Base-by-base conservation (phyloP, 2,329 filamentous ascomycete species). In the Penicillium digitatum region DNA sequence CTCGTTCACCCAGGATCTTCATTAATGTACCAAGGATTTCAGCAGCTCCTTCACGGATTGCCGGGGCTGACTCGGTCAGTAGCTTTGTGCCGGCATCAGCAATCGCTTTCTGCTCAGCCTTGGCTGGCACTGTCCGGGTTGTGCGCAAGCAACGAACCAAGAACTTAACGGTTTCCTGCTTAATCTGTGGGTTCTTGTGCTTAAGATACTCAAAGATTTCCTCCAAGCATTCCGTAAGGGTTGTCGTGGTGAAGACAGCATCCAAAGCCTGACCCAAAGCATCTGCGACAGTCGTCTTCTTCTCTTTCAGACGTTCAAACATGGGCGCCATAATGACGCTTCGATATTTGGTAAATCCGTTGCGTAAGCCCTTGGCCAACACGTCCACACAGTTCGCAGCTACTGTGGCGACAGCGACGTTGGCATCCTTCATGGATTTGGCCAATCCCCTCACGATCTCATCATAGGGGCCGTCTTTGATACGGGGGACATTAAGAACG, bases 341-440 rank as follows among this genome's bases (percentile, higher is more conserved):
- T 50, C 92, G 86, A 71, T 99, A 90, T 74, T 89, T 96, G 50
- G 77, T 80, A 70, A 95, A 99, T 24, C 81, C 77, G 65, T 83
- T 86, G 42, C 90, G 86, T 57, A 99, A 72, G 46, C 94, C 94
- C 66, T 90, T 94, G 43, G 92, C 93, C 26, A 99, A 78, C 27
- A 88, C 82, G 67, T 97, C 92, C 32, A 96, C 88, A 73, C 93
- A 96, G 66, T 95, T 92, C 3, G 93, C 94, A 6, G 95, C 93
- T 61, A 94, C 87, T 1, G 88, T 94, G 20, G 96, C 94, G 46
- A 97, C 94, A 5, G 90, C 88, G 63, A 99, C 88, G 69, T 99
- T 99, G 65, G 95, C 94, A 65, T 99, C 95, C 74, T 99, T 99
- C 94, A 99, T 99, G 65, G 85, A 90, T 74, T 97, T 99, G 42